Evolutionary conservation across 192 early-diverging fungal genomes (phyloP).

Genomic region (Rhizophagus sp.): DNA sequence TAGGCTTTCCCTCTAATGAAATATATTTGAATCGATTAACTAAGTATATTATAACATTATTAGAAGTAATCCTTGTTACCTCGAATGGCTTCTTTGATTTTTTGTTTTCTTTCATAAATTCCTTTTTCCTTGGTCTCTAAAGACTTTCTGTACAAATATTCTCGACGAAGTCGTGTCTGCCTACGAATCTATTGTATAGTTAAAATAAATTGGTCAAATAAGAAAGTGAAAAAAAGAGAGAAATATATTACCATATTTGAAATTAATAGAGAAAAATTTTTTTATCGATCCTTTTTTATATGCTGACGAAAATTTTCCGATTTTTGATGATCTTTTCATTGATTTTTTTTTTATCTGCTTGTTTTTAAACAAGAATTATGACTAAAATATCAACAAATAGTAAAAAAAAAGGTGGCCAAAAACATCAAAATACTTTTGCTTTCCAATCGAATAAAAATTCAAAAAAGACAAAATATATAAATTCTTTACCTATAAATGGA

Average conservation of each 20-base stretch:
- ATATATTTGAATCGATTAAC: background rate
- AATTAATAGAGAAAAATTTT: background rate
- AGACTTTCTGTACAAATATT: constrained; percentile 97
- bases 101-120: constrained; percentile 92
- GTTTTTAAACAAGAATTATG: background rate
- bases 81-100: constrained; percentile 88
- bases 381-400: constrained; percentile 16
- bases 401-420: constrained; percentile 74
- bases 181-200: constrained; percentile 64
- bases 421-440: constrained; percentile 87
- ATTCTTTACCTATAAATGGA: constrained; percentile 77
- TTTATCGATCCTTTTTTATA: too few species aligned
- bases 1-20: constrained; percentile 75
- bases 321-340: background rate
- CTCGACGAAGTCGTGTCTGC: constrained; percentile 84
- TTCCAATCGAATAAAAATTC: constrained; percentile 89
- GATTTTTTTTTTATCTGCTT: too few species aligned
- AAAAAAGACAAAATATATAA: constrained; percentile 73
- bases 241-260: background rate
- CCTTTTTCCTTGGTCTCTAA: constrained; percentile 90
- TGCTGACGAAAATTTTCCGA: background rate
- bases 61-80: constrained; percentile 42
- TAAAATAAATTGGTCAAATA: background rate
- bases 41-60: background rate
- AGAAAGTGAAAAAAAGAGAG: background rate